Conservation (phyloP, 106 monocot genomes). For the Gastrodia elata region DNA sequence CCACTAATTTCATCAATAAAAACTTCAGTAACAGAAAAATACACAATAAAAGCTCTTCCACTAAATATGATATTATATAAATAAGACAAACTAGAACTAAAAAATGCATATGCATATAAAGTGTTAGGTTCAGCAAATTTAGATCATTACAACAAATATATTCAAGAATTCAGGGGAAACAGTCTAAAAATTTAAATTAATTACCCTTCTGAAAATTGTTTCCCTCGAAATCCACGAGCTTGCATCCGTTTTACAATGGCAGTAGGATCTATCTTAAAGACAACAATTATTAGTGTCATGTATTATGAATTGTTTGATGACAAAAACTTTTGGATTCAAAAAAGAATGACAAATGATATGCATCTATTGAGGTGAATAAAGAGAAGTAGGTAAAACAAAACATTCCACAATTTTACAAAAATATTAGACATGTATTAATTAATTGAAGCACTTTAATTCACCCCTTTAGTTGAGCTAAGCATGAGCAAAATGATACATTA, state of each 20-base stretch:
- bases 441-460: no score
- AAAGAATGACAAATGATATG: background rate
- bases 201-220: slow-evolving; percentile 83
- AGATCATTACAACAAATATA: background rate
- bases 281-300: background rate
- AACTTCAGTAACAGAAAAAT: background rate
- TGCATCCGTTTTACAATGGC: slow-evolving; percentile 39
- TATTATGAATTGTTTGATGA: background rate
- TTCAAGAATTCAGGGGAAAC: background rate
- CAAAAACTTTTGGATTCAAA: background rate
- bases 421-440: background rate
- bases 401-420: background rate
- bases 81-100: background rate
- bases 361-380: background rate
- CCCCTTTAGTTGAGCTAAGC: background rate
- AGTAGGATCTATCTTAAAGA: slow-evolving; percentile 33
- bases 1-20: background rate
- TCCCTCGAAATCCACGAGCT: slow-evolving; percentile 46
- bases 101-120: background rate
- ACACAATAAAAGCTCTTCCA: background rate
- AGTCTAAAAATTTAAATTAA: background rate
- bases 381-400: background rate
- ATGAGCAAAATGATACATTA: background rate
- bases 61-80: slow-evolving; percentile 3
- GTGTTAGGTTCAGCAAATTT: background rate